A percentile compares a stretch with the other conserved stretches of the same genome.
Conservation (phyloP, 306 rosid species). For the Cicer arietinum region DNA sequence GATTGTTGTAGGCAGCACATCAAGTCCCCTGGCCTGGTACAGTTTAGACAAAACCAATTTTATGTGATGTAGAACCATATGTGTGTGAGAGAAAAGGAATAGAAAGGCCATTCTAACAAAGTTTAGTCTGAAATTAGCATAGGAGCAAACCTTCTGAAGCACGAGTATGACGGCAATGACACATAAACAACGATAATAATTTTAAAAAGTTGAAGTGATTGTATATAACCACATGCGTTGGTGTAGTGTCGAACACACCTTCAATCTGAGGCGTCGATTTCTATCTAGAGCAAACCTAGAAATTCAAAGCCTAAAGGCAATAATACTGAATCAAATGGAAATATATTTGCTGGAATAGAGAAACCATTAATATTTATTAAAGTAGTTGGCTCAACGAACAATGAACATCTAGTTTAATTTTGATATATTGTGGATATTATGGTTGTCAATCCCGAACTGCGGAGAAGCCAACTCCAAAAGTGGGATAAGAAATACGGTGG, state of each 20-base stretch:
- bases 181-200: no score
- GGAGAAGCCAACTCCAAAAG: no score
- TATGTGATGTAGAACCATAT: not conserved
- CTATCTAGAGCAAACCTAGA: not conserved
- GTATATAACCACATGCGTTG: no score
- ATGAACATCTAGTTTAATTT: not conserved
- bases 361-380: not conserved
- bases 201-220: no score
- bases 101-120: not conserved
- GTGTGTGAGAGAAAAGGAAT: not conserved
- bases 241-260: no score
- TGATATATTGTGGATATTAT: no score
- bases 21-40: slow-evolving; percentile 81
- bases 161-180: no score
- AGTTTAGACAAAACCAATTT: slow-evolving; percentile 25
- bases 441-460: no score
- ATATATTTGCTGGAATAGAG: not conserved
- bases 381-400: slow-evolving; percentile 9
- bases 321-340: not conserved
- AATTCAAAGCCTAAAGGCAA: not conserved
- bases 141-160: not conserved
- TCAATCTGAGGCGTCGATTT: no score
- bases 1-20: slow-evolving; percentile 84
- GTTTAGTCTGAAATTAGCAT: not conserved
- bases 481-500: no score